Percentiles rank a stretch among this genome's conserved stretches.
Conservation (phyloP, 2,329 filamentous ascomycete species). For the Stachybotrys echinatus region DNA sequence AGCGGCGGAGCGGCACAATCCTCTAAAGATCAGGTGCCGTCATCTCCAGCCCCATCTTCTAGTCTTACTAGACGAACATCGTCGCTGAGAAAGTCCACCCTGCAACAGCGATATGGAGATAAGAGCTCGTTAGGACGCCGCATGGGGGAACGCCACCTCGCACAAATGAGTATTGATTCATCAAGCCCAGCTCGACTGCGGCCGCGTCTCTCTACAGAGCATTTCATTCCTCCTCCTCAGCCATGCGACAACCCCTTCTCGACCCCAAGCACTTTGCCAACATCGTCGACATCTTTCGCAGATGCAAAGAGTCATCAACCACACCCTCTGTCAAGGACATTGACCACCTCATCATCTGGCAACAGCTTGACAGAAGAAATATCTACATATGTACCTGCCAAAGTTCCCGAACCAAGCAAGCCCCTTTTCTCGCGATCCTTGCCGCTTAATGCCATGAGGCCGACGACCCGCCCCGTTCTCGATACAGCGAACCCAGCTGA, state of each 20-base stretch:
- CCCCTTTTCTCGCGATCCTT: conserved; percentile 31
- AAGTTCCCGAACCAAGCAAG: conserved; percentile 18
- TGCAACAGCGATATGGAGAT: conserved; percentile 76
- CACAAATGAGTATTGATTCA: conserved; percentile 46
- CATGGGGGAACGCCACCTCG: conserved; percentile 50
- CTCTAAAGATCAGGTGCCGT: conserved; percentile 33
- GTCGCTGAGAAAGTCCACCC: conserved; percentile 77
- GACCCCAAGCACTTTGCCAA: conserved; percentile 42
- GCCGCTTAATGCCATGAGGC: conserved; percentile 31
- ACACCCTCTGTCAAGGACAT: conserved; percentile 79
- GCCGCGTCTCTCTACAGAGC: conserved; percentile 73
- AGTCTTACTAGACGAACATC: conserved; percentile 64
- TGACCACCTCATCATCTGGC: conserved; percentile 81
- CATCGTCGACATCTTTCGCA: conserved; percentile 21
- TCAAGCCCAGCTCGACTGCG: conserved; percentile 56
- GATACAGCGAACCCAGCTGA: conserved; percentile 24
- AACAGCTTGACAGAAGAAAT: conserved; percentile 73
- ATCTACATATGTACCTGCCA: conserved; percentile 21
- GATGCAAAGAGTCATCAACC: conserved; percentile 47
- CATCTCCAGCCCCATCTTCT: conserved; percentile 41
- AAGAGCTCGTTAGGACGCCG: conserved; percentile 59
- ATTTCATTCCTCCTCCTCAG: conserved; percentile 63
- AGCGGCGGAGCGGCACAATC: conserved; percentile 25
- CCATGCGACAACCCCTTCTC: conserved; percentile 60
- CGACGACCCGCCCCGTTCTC: conserved; percentile 19